phyloP scores from a whole-genome alignment of 495 filamentous ascomycete genomes.

The Zalerion maritima region DNA sequence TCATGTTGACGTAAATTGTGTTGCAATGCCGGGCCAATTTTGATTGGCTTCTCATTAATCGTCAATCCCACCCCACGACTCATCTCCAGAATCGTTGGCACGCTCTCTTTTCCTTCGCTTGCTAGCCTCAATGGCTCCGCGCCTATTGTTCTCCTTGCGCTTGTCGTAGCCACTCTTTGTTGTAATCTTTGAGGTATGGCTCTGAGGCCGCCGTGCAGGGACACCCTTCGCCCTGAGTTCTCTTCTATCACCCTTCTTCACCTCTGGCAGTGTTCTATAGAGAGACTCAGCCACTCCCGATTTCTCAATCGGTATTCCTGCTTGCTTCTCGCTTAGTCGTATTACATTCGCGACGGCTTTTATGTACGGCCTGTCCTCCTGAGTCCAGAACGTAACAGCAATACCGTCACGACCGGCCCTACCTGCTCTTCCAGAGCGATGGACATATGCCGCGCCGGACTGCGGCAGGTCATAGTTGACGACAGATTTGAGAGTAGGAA shows the following conservation, averaged over 20 bases:
- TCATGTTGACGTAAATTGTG: too few species aligned
- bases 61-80: slow-evolving; percentile 51
- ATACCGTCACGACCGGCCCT: slow-evolving; percentile 75
- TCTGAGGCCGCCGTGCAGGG: slow-evolving; percentile 44
- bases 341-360: slow-evolving; percentile 92
- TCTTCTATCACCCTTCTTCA: slow-evolving; percentile 69
- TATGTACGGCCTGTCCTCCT: slow-evolving; percentile 81
- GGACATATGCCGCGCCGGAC: slow-evolving; percentile 76
- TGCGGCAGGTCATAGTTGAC: slow-evolving; percentile 95
- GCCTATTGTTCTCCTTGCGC: slow-evolving; percentile 57
- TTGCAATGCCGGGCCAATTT: too few species aligned
- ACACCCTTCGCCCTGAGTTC: slow-evolving; percentile 71
- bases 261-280: slow-evolving; percentile 69
- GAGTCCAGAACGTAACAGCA: slow-evolving; percentile 89
- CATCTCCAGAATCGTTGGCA: slow-evolving; percentile 14
- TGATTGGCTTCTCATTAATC: too few species aligned
- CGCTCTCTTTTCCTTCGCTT: slow-evolving; percentile 40
- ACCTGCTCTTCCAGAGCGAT: slow-evolving; percentile 84
- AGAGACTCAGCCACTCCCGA: slow-evolving; percentile 16
- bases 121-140: slow-evolving; percentile 58
- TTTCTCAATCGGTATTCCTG: slow-evolving; percentile 27
- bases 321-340: slow-evolving; percentile 59
- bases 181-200: slow-evolving; percentile 50
- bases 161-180: slow-evolving; percentile 88
- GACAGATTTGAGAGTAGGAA: slow-evolving; percentile 80